Base-by-base conservation (phyloP, 2,329 filamentous ascomycete species). In the Aureobasidium namibiae region DNA sequence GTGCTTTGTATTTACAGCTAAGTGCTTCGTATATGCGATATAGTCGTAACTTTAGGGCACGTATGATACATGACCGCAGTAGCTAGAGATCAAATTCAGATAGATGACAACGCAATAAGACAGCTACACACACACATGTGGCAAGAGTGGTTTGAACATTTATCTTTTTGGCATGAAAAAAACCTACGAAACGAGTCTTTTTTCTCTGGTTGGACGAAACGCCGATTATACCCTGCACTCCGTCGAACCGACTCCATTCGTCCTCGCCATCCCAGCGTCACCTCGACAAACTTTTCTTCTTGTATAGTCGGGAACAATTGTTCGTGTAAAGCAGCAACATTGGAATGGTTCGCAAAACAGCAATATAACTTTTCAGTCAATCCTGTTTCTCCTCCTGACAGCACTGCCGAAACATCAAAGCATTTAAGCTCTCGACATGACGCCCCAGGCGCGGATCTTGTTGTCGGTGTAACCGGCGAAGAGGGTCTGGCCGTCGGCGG, bases 391-490 rank as follows among this genome's bases (percentile, higher is more conserved):
- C 36, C 46, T 36, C 46, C 46, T 36, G 21, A 34, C 29, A 44
- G 24, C 46, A 41, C 33, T 56, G 38, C 23, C 33, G 34, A 24
- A 21, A 41, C 29, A 44, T 44, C 24, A 56, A 63, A 46, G 49
- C 63, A 54, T 65, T 66, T 73, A 73, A 65, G 70, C 89, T 79
- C 90, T 85, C 78, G 90, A 94, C 90, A 96, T 95, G 75, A 96
- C 91, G 81, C 91, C 91, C 91, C 91, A 96, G 71, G 90, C 91
- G 73, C 92, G 89, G 82, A 96, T 96, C 82, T 95, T 88, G 87
- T 96, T 97, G 83, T 99, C 94, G 72, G 94, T 99, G 87, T 99
- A 99, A 80, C 94, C 94, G 77, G 94, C 92, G 80, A 99, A 99
- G 78, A 99, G 84, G 75, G 94, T 97, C 87, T 97, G 92, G 77